These are phyloP conservation scores for Botrytis aclada DNA, from an alignment of 2,329 filamentous ascomycete genomes.

Conservation along the genomic window DNA sequence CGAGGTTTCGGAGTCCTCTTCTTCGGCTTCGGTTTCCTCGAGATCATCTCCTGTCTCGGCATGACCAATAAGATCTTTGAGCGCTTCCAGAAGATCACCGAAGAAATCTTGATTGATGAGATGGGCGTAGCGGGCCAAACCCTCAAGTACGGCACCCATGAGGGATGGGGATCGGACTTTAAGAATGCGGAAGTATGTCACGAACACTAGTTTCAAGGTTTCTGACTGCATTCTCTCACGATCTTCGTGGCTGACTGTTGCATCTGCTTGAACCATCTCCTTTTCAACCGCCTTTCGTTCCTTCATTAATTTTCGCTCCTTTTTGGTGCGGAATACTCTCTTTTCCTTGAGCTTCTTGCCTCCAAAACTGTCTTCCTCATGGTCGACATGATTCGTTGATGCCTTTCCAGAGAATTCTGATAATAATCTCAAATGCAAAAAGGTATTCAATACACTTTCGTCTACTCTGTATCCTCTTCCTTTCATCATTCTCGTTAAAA, in stretches of 20 bases:
- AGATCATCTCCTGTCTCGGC: conserved; percentile 56
- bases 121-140: conserved; percentile 88
- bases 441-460: conserved; percentile 83
- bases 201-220: conserved; percentile 93
- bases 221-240: conserved; percentile 92
- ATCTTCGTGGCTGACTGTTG: conserved; percentile 86
- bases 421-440: conserved; percentile 83
- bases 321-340: conserved; percentile 85
- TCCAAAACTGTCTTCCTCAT: conserved; percentile 42
- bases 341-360: conserved; percentile 68
- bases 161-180: conserved; percentile 77
- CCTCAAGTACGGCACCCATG: conserved; percentile 96
- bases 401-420: conserved; percentile 84
- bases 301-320: conserved; percentile 74
- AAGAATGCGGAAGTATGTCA: conserved; percentile 89
- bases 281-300: conserved; percentile 87
- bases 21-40: conserved; percentile 44
- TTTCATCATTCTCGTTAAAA: conserved; percentile 91
- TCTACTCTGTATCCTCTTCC: conserved; percentile 77
- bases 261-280: conserved; percentile 90
- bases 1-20: conserved; percentile 50
- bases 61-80: conserved; percentile 86
- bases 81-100: conserved; percentile 86
- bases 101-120: conserved; percentile 99
- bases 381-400: conserved; percentile 72